A percentile compares a stretch with the other conserved stretches of the same genome.
These are phyloP conservation scores for Alternaria sp. DNA, from an alignment of 2,329 filamentous ascomycete genomes.

Conservation along the genomic window DNA sequence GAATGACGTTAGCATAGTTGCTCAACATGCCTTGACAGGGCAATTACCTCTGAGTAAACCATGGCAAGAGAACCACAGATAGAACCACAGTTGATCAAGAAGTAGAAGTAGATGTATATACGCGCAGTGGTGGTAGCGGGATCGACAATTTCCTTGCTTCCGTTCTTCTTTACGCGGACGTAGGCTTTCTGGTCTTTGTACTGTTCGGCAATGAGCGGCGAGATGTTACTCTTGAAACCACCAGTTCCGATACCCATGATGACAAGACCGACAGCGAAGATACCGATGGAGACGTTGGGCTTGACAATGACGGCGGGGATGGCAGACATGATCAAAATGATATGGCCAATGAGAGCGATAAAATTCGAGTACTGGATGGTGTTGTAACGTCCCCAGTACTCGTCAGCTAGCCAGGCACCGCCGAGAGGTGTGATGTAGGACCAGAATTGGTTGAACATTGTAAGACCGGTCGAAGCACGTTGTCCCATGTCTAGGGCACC, in stretches of 20 bases:
- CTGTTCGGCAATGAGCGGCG: conserved; percentile 68
- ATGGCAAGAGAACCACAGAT: conserved; percentile 48
- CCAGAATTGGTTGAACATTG: conserved; percentile 65
- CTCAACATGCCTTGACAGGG: background rate
- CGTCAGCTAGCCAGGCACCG: conserved; percentile 67
- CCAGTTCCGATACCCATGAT: conserved; percentile 72
- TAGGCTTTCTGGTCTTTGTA: conserved; percentile 43
- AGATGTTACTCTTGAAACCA: conserved; percentile 73
- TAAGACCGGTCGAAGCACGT: conserved; percentile 61
- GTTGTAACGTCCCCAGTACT: conserved; percentile 68
- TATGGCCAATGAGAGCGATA: conserved; percentile 65
- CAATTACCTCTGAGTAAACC: conserved; percentile 39
- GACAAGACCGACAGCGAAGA: conserved; percentile 65
- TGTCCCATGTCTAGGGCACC: conserved; percentile 65
- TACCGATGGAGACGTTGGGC: conserved; percentile 59
- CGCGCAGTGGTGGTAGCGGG: conserved; percentile 71
- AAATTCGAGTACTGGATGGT: conserved; percentile 65
- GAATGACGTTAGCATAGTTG: background rate
- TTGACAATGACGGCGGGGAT: conserved; percentile 61
- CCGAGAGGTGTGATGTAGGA: conserved; percentile 66
- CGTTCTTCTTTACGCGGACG: conserved; percentile 39
- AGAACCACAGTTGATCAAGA: conserved; percentile 50
- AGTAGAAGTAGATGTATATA: conserved; percentile 59
- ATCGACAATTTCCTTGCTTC: conserved; percentile 69
- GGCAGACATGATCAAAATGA: conserved; percentile 65